These are phyloP conservation scores for Geotrichum klebahnii DNA, from an alignment of 1,139 yeast genomes.

Conservation along the genomic window DNA sequence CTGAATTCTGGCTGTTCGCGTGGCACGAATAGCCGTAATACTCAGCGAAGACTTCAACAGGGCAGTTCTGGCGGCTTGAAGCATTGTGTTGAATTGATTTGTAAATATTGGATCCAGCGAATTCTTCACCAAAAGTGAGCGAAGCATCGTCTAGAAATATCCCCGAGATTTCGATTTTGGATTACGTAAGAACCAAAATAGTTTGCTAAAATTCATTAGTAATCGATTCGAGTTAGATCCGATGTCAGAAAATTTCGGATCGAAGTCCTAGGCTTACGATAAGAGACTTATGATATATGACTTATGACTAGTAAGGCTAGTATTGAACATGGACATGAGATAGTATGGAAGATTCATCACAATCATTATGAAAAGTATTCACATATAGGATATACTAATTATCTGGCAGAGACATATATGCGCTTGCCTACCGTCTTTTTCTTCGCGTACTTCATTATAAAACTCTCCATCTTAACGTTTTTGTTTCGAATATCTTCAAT, in stretches of 20 bases:
- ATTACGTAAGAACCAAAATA: background rate
- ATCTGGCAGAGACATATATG: constrained; percentile 14
- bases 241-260: too few relatives aligned
- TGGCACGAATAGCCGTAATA: too few relatives aligned
- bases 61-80: too few relatives aligned
- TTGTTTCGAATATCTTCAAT: constrained; percentile 52
- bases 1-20: too few relatives aligned
- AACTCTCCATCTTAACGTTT: constrained; percentile 60
- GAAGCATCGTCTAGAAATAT: background rate
- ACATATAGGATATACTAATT: background rate
- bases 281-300: background rate
- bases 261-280: too few relatives aligned
- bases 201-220: background rate
- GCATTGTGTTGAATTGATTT: too few relatives aligned
- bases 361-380: too few relatives aligned
- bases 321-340: background rate
- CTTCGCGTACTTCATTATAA: constrained; percentile 72
- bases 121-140: too few relatives aligned
- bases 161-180: background rate
- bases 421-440: constrained; percentile 54
- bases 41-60: too few relatives aligned
- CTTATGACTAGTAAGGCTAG: background rate
- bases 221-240: too few relatives aligned
- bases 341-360: background rate
- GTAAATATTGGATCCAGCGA: too few relatives aligned